These are phyloP conservation scores for Gnaphalium uliginosum DNA, from an alignment of 129 eudicot genomes.

Conservation along the genomic window DNA sequence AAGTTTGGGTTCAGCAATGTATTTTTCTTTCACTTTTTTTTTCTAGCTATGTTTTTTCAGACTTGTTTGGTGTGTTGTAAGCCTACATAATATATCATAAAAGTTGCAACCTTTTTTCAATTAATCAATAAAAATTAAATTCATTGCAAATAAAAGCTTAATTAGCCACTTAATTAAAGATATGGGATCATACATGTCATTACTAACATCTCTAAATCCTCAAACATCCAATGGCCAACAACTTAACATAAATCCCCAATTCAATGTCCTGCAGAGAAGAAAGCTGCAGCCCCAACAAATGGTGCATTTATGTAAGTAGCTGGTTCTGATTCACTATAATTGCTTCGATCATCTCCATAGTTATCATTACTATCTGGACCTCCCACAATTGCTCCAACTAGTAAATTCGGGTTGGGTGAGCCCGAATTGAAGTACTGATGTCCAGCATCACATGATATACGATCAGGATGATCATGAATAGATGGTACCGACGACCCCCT, in stretches of 20 bases:
- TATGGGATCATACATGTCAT: constrained; percentile 33
- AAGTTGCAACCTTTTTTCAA: not conserved
- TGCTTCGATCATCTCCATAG: constrained; percentile 69
- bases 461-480: constrained; percentile 54
- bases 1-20: not conserved
- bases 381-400: constrained; percentile 77
- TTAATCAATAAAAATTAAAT: not conserved
- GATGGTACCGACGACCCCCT: constrained; percentile 90
- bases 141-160: constrained; percentile 12
- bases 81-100: not conserved
- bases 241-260: constrained; percentile 8
- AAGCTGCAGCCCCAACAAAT: constrained; percentile 78
- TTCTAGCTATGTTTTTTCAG: not conserved
- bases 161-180: constrained; percentile 14
- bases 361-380: constrained; percentile 73
- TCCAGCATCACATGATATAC: constrained; percentile 62
- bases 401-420: constrained; percentile 72
- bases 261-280: constrained; percentile 48
- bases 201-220: constrained; percentile 30
- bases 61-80: too few species aligned
- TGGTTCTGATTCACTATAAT: constrained; percentile 83
- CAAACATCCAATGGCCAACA: constrained; percentile 23
- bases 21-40: not conserved
- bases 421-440: constrained; percentile 52
- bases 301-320: constrained; percentile 97